Evolutionary conservation across 2,329 filamentous ascomycete genomes (phyloP), one percentile per base, ranked within the genome.

Genomic region (Xylaria sp.): DNA sequence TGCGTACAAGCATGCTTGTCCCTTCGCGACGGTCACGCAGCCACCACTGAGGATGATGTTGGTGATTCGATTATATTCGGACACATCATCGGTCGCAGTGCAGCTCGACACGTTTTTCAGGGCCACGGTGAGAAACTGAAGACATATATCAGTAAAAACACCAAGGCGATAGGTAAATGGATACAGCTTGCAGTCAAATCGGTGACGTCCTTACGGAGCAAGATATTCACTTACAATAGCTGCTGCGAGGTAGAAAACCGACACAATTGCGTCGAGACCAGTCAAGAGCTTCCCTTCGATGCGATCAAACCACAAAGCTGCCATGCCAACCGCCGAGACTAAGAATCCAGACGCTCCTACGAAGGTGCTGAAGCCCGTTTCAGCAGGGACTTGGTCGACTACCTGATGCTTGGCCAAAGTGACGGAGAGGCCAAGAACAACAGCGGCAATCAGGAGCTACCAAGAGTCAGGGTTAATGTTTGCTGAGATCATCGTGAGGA

Each of bases 1-100:
- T 15, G 49, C 39, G 13, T 62, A 3, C 1, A 15, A 20, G 49
- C 63, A 68, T 2, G 44, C 1, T 2, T 10, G 15, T 0, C 13
- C 29, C 3, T 39, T 25, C 0, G 29, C 20, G 3, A 2, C 2
- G 6, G 42, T 1, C 3, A 51, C 1, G 20, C 65, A 68, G 3
- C 65, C 65, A 20, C 62, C 65, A 20, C 29, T 63, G 56, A 66
- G 20, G 38, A 69, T 68, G 13, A 17, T 22, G 51, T 66, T 68
- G 7, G 22, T 36, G 3, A 9, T 7, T n/a, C 65, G 50, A 11
- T 20, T n/a, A 44, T 45, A 25, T 13, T n/a, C 4, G 7, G 65
- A 33, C 3, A 15, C 9, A 0, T 22, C 13, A 45, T 61, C 57
- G 10, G 20, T 56, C 17, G 57, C 29, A 1, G 22, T 54, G 49